Conservation (phyloP, 345 rosid species). For the Pugionium cornutum region DNA sequence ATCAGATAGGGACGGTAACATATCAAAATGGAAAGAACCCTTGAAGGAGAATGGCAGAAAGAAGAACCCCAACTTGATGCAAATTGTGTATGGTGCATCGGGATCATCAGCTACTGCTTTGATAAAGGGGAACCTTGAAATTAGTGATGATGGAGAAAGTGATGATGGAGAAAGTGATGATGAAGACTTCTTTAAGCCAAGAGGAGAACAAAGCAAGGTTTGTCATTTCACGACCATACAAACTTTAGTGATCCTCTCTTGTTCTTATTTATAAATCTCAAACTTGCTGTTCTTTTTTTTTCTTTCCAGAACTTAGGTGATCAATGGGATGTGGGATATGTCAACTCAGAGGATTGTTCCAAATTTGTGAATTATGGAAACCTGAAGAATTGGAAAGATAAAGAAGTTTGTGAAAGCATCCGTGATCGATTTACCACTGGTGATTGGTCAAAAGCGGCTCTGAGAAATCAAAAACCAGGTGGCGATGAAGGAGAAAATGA, state of each 20-base stretch:
- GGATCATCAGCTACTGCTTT: conserved; percentile 44
- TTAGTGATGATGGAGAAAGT: conserved; percentile 35
- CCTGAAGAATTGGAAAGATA: conserved; percentile 60
- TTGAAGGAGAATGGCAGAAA: conserved; percentile 46
- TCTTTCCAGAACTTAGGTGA: conserved; percentile 39
- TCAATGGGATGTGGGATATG: conserved; percentile 40
- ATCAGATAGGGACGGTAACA: conserved; percentile 62
- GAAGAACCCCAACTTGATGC: conserved; percentile 55
- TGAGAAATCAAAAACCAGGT: conserved; percentile 41
- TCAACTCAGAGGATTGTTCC: conserved; percentile 58
- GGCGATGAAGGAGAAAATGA: conserved; percentile 24
- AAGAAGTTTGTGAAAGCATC: conserved; percentile 54
- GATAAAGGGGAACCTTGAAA: conserved; percentile 39
- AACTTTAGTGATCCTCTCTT: too few species aligned
- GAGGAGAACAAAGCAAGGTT: conserved; percentile 49
- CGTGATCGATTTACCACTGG: conserved; percentile 80
- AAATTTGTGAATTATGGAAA: conserved; percentile 47
- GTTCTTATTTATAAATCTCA: too few species aligned
- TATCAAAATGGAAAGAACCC: conserved; percentile 81
- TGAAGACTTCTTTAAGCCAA: conserved; percentile 74
- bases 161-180: too few species aligned
- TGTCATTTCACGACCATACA: too few species aligned
- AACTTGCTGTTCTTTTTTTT: not conserved
- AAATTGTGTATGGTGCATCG: conserved; percentile 51
- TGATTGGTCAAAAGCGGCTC: conserved; percentile 71